Percentiles rank a stretch among this genome's conserved stretches.
phyloP scores from a whole-genome alignment of 176 grass and related monocot genomes.

The Poa pratensis region DNA sequence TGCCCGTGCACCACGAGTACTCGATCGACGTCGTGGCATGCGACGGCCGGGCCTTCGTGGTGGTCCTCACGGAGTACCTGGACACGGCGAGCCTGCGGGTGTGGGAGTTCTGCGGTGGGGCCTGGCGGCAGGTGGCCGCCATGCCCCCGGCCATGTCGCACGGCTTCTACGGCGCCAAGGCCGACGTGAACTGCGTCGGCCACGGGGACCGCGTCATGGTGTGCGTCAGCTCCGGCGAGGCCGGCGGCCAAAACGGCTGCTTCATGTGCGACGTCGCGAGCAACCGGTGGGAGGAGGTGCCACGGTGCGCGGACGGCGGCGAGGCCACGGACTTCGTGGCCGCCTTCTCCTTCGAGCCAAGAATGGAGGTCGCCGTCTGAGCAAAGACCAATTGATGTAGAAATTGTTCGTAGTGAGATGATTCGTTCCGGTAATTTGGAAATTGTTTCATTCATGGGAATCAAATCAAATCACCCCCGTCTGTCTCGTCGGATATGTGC shows the following conservation, averaged over 20 bases:
- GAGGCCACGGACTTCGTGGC: constrained; percentile 69
- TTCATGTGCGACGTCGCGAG: constrained; percentile 62
- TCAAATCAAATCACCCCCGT: constrained; percentile 30
- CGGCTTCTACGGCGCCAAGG: constrained; percentile 62
- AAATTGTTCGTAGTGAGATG: neutral
- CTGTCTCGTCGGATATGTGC: constrained; percentile 24
- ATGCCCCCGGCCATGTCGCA: constrained; percentile 91
- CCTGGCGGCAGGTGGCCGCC: constrained; percentile 74
- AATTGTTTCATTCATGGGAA: neutral
- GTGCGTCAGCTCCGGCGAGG: constrained; percentile 67
- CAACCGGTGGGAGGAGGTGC: constrained; percentile 75
- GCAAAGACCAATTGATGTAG: neutral
- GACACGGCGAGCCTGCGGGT: constrained; percentile 71
- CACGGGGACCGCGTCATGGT: constrained; percentile 65
- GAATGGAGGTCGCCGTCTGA: constrained; percentile 74
- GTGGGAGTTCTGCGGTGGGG: constrained; percentile 61
- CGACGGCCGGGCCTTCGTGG: constrained; percentile 49
- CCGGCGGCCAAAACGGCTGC: constrained; percentile 22
- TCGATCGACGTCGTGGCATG: constrained; percentile 84
- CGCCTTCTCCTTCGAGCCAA: constrained; percentile 89
- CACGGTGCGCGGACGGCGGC: constrained; percentile 36
- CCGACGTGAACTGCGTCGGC: constrained; percentile 84
- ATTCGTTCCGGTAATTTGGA: constrained; percentile 33
- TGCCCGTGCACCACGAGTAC: constrained; percentile 70
- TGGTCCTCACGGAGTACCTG: constrained; percentile 87